phyloP scores from a whole-genome alignment of 176 grass and related monocot species.

The Oryza brachyantha region DNA sequence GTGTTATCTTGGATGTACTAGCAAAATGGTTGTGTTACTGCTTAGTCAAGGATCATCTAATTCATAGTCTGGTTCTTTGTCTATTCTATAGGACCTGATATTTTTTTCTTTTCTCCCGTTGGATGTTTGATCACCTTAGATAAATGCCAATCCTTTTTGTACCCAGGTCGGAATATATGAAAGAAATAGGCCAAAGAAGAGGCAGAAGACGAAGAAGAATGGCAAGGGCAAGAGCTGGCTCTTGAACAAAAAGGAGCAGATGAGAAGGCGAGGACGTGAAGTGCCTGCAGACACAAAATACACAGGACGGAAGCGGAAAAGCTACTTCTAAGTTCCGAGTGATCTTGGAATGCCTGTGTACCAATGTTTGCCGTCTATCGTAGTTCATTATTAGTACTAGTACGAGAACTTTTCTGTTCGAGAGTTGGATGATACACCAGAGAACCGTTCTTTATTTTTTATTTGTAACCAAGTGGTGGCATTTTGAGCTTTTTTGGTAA shows the following conservation, averaged over 20 bases:
- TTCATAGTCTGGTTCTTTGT: background rate
- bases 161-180: constrained; percentile 79
- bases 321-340: constrained; percentile 21
- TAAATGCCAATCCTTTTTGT: constrained; percentile 11
- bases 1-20: background rate
- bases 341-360: background rate
- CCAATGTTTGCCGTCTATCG: background rate
- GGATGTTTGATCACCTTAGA: background rate
- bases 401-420: background rate
- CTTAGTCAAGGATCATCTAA: background rate
- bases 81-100: background rate
- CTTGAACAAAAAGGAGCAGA: constrained; percentile 85
- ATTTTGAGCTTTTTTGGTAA: too few species aligned
- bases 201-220: constrained; percentile 67
- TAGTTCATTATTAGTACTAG: constrained; percentile 12
- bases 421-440: background rate
- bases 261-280: constrained; percentile 63
- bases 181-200: constrained; percentile 73
- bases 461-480: background rate
- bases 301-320: constrained; percentile 78
- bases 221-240: constrained; percentile 70
- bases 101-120: background rate
- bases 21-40: background rate
- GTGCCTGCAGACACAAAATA: constrained; percentile 77
- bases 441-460: background rate